phyloP scores from a whole-genome alignment of 345 rosid genomes.

The Pistacia vera region DNA sequence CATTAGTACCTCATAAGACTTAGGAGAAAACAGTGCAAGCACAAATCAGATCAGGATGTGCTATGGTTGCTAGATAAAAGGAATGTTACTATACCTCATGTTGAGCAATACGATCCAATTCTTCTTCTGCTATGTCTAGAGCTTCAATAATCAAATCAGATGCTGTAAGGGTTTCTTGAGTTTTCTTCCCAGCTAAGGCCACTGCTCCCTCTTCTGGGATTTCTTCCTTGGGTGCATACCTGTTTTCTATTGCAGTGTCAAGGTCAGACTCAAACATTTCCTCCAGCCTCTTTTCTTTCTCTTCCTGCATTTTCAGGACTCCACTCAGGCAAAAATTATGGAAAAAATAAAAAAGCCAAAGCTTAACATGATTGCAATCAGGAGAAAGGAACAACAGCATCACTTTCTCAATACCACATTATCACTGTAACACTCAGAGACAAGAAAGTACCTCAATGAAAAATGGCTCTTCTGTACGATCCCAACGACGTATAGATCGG shows the following conservation, averaged over 20 bases:
- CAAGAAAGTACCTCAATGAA: slow-evolving; percentile 74
- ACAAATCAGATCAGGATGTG: background rate
- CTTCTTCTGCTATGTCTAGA: slow-evolving; percentile 73
- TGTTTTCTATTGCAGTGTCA: slow-evolving; percentile 67
- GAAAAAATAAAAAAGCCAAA: background rate
- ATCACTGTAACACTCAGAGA: background rate
- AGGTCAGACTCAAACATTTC: slow-evolving; percentile 89
- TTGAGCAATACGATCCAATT: slow-evolving; percentile 60
- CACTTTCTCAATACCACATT: background rate
- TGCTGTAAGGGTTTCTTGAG: slow-evolving; percentile 72
- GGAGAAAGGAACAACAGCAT: background rate
- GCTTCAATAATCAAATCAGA: slow-evolving; percentile 84
- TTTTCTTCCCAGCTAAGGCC: slow-evolving; percentile 84
- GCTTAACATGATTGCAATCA: background rate
- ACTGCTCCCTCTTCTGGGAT: slow-evolving; percentile 94
- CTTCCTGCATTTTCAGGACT: slow-evolving; percentile 67
- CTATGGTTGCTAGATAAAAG: background rate
- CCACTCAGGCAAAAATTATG: background rate
- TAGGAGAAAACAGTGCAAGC: too few species aligned
- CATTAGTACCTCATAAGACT: too few species aligned
- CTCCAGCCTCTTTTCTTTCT: slow-evolving; percentile 92
- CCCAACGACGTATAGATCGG: slow-evolving; percentile 97
- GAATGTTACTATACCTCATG: slow-evolving; percentile 54
- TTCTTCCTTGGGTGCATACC: slow-evolving; percentile 64
- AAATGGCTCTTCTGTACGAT: slow-evolving; percentile 94